Evolutionary conservation across 176 grass and related monocot genomes (phyloP).

Genomic region (Tuctoria greenei): DNA sequence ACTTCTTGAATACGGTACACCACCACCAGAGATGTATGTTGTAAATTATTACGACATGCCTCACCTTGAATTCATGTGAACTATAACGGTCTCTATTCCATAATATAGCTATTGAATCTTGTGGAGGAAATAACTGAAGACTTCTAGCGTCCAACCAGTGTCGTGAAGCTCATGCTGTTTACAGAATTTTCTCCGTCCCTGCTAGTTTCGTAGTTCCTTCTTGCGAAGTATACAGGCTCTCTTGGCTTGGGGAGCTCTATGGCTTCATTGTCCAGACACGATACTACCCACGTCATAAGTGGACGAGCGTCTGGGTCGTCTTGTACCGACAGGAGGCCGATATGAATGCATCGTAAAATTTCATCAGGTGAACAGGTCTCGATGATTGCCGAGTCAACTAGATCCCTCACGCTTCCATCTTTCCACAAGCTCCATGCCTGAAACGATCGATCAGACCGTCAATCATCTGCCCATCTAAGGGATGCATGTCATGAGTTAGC

Average conservation of each 20-base stretch:
- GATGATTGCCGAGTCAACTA: constrained; percentile 20
- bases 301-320: constrained; percentile 41
- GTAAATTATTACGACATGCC: not conserved
- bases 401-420: not conserved
- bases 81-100: not conserved
- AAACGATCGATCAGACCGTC: not conserved
- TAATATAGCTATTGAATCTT: not conserved
- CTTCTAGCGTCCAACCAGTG: constrained; percentile 27
- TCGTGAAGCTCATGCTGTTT: constrained; percentile 1
- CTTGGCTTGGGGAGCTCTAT: constrained; percentile 27
- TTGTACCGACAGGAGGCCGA: constrained; percentile 39
- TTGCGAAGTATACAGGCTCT: constrained; percentile 5
- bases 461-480: too few relatives aligned
- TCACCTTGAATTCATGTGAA: not conserved
- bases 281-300: constrained; percentile 35
- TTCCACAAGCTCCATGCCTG: constrained; percentile 58
- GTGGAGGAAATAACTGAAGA: not conserved
- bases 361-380: constrained; percentile 20
- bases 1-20: not conserved
- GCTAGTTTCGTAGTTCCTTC: not conserved
- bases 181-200: not conserved
- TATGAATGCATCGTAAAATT: constrained; percentile 32
- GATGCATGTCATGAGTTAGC: not conserved
- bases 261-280: constrained; percentile 35
- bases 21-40: not conserved